A percentile compares a stretch with the other conserved stretches of the same genome.
Conservation (phyloP, 306 rosid species). For the Ormosia emarginata region DNA sequence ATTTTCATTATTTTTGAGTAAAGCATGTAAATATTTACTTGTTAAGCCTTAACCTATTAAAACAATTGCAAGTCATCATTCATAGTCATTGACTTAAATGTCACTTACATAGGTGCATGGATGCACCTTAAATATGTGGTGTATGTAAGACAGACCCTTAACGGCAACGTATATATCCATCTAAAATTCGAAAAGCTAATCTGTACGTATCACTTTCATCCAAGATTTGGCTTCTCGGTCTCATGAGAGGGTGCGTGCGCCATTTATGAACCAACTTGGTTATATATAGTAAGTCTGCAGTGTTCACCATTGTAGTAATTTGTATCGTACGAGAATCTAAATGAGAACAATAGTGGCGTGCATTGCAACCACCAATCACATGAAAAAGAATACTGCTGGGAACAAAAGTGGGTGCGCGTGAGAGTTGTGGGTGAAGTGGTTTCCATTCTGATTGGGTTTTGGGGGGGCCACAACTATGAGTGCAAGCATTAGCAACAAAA, state of each 20-base stretch:
- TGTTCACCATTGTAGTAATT: background rate
- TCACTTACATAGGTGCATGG: no score
- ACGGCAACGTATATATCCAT: no score
- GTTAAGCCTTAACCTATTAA: no score
- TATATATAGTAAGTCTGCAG: background rate
- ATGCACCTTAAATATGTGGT: no score
- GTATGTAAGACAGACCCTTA: no score
- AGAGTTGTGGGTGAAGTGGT: background rate
- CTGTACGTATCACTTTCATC: background rate
- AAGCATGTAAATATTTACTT: no score
- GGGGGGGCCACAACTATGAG: background rate
- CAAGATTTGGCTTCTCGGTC: background rate
- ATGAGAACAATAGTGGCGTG: no score
- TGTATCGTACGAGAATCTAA: no score
- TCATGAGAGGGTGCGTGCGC: background rate
- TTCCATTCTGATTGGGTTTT: background rate
- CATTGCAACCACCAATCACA: no score
- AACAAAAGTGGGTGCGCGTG: background rate
- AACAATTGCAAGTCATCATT: no score
- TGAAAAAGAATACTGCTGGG: background rate
- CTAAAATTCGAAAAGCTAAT: background rate
- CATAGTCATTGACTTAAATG: no score
- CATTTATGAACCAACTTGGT: background rate
- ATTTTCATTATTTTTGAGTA: no score
- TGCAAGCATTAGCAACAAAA: background rate